These are phyloP conservation scores for Paramyrothecium roridum DNA, from an alignment of 2,329 filamentous ascomycete genomes.

Conservation along the genomic window DNA sequence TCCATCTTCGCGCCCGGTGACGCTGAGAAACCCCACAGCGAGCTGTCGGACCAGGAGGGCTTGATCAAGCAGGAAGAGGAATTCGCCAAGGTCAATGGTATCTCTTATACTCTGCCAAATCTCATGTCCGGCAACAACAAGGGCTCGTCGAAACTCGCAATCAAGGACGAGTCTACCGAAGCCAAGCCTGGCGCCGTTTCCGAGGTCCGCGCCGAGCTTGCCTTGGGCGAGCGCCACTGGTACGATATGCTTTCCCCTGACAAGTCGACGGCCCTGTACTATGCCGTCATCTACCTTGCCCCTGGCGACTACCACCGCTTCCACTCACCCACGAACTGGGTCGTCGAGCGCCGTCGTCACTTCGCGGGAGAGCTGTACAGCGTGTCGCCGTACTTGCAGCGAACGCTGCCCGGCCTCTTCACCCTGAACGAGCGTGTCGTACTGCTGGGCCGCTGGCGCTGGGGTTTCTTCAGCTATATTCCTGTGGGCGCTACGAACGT, in stretches of 20 bases:
- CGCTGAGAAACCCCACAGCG: constrained; percentile 17
- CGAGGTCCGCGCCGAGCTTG: constrained; percentile 81
- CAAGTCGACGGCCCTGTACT: constrained; percentile 75
- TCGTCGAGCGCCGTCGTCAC: constrained; percentile 90
- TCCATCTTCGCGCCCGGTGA: constrained; percentile 16
- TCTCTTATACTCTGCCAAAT: constrained; percentile 87
- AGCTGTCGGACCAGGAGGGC: constrained; percentile 52
- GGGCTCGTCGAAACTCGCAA: constrained; percentile 38
- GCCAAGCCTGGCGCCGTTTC: constrained; percentile 68
- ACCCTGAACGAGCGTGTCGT: constrained; percentile 96
- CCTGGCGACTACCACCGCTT: constrained; percentile 98
- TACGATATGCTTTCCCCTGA: constrained; percentile 62
- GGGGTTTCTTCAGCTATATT: constrained; percentile 95
- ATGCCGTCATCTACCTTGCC: constrained; percentile 91
- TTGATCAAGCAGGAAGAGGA: constrained; percentile 80
- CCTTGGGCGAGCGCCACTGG: constrained; percentile 67
- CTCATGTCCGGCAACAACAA: constrained; percentile 71
- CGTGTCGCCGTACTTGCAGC: constrained; percentile 91
- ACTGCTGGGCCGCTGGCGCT: constrained; percentile 88
- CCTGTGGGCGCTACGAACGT: constrained; percentile 97
- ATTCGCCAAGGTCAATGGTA: constrained; percentile 91
- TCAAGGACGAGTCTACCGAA: constrained; percentile 70
- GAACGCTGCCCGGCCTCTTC: constrained; percentile 89
- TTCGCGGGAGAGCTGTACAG: constrained; percentile 96
- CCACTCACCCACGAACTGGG: constrained; percentile 93